Conservation (phyloP, 179 eudicot species). For the Beta corolliflora region DNA sequence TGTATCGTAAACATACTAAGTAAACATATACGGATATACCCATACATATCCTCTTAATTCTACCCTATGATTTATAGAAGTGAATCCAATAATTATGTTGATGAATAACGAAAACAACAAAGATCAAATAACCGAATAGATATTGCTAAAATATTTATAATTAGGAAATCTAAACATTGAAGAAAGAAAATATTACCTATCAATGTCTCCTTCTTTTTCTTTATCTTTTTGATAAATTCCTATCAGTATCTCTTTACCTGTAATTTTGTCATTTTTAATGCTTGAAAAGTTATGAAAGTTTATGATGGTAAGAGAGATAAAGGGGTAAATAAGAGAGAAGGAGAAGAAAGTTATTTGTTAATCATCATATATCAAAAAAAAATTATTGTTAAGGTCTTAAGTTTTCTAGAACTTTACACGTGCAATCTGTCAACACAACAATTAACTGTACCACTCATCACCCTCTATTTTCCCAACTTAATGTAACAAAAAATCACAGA, state of each 20-base stretch:
- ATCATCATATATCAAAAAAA: not conserved
- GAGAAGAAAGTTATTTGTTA: not conserved
- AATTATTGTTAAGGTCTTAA: not conserved
- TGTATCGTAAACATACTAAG: not conserved
- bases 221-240: too few relatives aligned
- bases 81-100: not conserved
- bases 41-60: not conserved
- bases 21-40: too few relatives aligned
- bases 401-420: not conserved
- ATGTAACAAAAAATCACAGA: too few relatives aligned
- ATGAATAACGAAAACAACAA: not conserved
- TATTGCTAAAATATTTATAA: not conserved
- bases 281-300: not conserved
- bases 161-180: too few relatives aligned
- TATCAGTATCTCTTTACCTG: too few relatives aligned
- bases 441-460: too few relatives aligned
- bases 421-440: not conserved
- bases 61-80: not conserved
- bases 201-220: not conserved
- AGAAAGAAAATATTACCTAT: conserved; percentile 2
- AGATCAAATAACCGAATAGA: not conserved
- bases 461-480: too few relatives aligned
- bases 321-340: not conserved
- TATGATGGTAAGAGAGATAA: not conserved
- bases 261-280: not conserved